These are phyloP conservation scores for Rhodofomes roseus DNA, from an alignment of 1,284 basidiomycete species.

Conservation along the genomic window DNA sequence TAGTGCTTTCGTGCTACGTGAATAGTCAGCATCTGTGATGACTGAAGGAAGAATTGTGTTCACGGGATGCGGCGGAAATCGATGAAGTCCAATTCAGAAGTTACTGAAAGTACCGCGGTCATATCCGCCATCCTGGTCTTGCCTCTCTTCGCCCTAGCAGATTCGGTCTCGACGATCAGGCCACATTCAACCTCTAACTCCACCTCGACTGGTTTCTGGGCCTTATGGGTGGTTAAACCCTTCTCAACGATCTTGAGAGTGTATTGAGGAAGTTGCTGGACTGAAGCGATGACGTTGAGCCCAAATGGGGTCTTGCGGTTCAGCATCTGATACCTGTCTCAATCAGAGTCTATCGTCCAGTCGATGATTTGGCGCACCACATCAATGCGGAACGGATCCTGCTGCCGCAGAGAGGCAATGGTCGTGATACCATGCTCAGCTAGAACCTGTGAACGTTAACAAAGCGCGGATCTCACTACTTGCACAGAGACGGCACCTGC, in stretches of 20 bases:
- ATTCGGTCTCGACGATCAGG: constrained; percentile 31
- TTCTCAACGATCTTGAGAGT: constrained; percentile 46
- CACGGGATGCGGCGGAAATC: constrained; percentile 77
- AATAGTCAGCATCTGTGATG: constrained; percentile 5
- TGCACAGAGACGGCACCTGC: neutral
- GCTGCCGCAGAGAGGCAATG: constrained; percentile 51
- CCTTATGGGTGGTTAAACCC: constrained; percentile 36
- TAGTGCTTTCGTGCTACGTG: constrained; percentile 59
- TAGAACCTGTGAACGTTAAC: constrained; percentile 47
- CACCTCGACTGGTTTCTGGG: constrained; percentile 54
- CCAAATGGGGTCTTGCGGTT: constrained; percentile 75
- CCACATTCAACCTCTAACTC: constrained; percentile 58
- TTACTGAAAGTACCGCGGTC: constrained; percentile 68
- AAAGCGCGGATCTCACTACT: neutral
- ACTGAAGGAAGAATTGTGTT: constrained; percentile 20
- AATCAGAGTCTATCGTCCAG: neutral
- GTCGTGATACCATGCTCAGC: constrained; percentile 68
- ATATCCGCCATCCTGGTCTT: constrained; percentile 47
- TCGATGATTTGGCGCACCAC: constrained; percentile 35
- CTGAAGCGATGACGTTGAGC: constrained; percentile 55
- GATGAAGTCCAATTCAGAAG: constrained; percentile 66
- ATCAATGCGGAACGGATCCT: constrained; percentile 60
- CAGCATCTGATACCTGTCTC: constrained; percentile 46
- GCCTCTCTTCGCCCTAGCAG: constrained; percentile 39
- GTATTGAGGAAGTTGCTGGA: constrained; percentile 65